Percentiles rank a stretch among this genome's conserved stretches.
Conservation (phyloP, 352 stramenopile species). For the Blastocystis sp. region DNA sequence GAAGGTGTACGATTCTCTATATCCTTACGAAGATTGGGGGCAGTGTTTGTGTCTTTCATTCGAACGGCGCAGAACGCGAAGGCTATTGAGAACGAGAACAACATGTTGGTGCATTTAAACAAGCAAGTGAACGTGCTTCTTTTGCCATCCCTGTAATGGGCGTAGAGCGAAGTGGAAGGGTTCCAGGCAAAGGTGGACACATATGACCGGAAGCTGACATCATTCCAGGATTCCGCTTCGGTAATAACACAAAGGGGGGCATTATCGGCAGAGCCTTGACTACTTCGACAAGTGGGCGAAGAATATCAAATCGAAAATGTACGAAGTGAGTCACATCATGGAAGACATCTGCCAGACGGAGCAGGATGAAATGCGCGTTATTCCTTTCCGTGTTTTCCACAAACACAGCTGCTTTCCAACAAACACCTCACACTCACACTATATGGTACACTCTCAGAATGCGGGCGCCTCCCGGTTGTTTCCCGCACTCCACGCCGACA, state of each 20-base stretch:
- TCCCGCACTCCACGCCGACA: slow-evolving; percentile 3
- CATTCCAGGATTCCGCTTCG: slow-evolving; percentile 22
- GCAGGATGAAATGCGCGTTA: slow-evolving; percentile 48
- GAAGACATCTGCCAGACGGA: slow-evolving; percentile 53
- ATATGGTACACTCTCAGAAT: slow-evolving; percentile 29
- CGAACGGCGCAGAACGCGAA: not conserved
- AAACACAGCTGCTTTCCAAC: not conserved
- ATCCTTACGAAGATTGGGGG: not conserved
- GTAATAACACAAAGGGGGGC: not conserved
- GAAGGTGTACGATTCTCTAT: slow-evolving; percentile 26
- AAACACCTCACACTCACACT: slow-evolving; percentile 10
- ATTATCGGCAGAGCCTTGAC: slow-evolving; percentile 36
- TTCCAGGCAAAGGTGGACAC: slow-evolving; percentile 14
- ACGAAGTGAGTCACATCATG: slow-evolving; percentile 64
- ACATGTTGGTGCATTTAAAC: slow-evolving; percentile 5
- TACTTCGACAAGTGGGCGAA: slow-evolving; percentile 57
- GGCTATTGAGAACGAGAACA: slow-evolving; percentile 11
- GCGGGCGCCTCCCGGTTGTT: not conserved
- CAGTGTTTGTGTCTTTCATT: not conserved
- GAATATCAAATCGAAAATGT: slow-evolving; percentile 66
- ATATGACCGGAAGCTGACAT: not conserved
- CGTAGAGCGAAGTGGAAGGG: slow-evolving; percentile 49
- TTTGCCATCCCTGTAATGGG: not conserved
- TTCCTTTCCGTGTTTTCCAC: slow-evolving; percentile 28
- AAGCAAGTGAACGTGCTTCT: slow-evolving; percentile 48